A percentile compares a stretch with the other conserved stretches of the same genome.
phyloP scores from a whole-genome alignment of 805 yeast species.

The Wickerhamomyces silvicola region DNA sequence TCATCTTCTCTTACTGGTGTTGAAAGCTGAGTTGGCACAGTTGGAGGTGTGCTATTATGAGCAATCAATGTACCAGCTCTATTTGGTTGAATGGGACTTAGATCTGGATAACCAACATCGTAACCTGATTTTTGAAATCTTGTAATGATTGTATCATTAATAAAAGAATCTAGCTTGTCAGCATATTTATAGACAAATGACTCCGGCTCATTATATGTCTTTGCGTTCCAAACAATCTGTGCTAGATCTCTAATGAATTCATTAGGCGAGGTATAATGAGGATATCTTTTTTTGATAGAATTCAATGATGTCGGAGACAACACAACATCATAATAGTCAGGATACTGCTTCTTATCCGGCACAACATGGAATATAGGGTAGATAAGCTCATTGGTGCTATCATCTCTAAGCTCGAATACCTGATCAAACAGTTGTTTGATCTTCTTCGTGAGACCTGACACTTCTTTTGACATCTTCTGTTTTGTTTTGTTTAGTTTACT shows the following conservation, averaged over 20 bases:
- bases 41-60: slow-evolving; percentile 7
- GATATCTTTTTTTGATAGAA: slow-evolving; percentile 55
- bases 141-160: slow-evolving; percentile 30
- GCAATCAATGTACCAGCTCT: slow-evolving; percentile 17
- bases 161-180: slow-evolving; percentile 37
- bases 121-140: slow-evolving; percentile 26
- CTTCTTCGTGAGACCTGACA: slow-evolving; percentile 15
- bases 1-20: slow-evolving; percentile 3
- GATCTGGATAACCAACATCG: slow-evolving; percentile 36
- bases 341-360: slow-evolving; percentile 60
- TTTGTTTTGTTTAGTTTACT: background rate
- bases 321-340: slow-evolving; percentile 77
- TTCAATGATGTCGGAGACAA: slow-evolving; percentile 77
- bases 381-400: slow-evolving; percentile 32
- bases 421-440: slow-evolving; percentile 28
- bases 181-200: slow-evolving; percentile 67
- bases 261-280: slow-evolving; percentile 52
- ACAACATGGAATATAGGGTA: slow-evolving; percentile 60
- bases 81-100: slow-evolving; percentile 12
- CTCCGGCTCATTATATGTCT: slow-evolving; percentile 68
- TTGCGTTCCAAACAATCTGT: slow-evolving; percentile 87
- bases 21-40: slow-evolving; percentile 1
- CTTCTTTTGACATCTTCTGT: slow-evolving; percentile 17
- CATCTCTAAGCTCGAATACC: slow-evolving; percentile 34
- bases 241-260: slow-evolving; percentile 72